Conservation (phyloP, 257 asterid genomes). For the Penstemon davidsonii region DNA sequence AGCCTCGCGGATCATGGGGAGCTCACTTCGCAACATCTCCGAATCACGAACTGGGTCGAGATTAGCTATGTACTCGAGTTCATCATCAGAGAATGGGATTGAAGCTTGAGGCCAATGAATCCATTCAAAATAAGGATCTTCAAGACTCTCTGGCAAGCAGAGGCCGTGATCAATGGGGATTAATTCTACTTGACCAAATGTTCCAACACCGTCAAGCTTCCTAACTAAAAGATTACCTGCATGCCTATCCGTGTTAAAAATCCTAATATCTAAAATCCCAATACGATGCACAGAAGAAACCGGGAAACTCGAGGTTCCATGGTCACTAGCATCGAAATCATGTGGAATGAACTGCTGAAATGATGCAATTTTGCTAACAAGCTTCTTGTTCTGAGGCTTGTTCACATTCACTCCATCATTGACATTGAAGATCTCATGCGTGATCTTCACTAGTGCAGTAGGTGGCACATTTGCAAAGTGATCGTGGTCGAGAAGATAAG, state of each 20-base stretch:
- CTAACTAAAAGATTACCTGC: constrained; percentile 93
- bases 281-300: constrained; percentile 89
- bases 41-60: constrained; percentile 74
- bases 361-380: constrained; percentile 92
- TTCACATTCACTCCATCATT: constrained; percentile 78
- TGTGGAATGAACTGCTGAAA: constrained; percentile 80
- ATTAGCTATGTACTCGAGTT: constrained; percentile 70
- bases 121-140: constrained; percentile 98
- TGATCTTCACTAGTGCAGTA: constrained; percentile 86
- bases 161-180: constrained; percentile 96
- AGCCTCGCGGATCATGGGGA: constrained; percentile 93
- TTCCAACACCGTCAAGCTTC: constrained; percentile 79
- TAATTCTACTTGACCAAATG: constrained; percentile 84
- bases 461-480: constrained; percentile 94
- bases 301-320: constrained; percentile 94
- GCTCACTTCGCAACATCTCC: constrained; percentile 75
- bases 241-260: constrained; percentile 93
- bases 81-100: constrained; percentile 90
- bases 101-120: constrained; percentile 99
- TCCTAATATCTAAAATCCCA: constrained; percentile 93
- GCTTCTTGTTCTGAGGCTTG: constrained; percentile 56
- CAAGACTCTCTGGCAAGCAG: constrained; percentile 89
- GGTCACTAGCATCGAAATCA: constrained; percentile 94
- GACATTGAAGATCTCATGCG: constrained; percentile 79
- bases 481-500: constrained; percentile 82